Percentiles rank a stretch among this genome's conserved stretches.
Conservation (phyloP, 2,329 filamentous ascomycete species). For the Fusarium paranaense region DNA sequence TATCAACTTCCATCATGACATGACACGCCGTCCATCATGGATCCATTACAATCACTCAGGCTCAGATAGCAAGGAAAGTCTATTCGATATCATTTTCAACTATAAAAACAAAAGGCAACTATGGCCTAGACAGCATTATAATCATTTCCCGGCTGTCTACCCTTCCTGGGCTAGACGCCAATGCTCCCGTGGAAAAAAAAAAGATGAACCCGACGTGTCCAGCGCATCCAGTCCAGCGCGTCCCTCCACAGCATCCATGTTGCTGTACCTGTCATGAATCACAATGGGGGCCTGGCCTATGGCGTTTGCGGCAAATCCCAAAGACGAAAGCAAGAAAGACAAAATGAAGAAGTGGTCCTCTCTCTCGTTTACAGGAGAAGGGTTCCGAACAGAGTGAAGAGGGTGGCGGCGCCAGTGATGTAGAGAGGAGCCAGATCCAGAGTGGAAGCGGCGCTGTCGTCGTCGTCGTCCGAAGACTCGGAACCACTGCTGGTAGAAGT, state of each 20-base stretch:
- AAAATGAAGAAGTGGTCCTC: conserved; percentile 10
- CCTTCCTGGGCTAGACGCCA: conserved; percentile 42
- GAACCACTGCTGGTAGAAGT: conserved; percentile 42
- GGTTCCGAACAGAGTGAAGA: conserved; percentile 54
- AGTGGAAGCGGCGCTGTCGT: conserved; percentile 48
- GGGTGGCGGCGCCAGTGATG: conserved; percentile 50
- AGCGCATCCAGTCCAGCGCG: conserved; percentile 39
- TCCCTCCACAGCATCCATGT: conserved; percentile 21
- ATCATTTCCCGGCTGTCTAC: conserved; percentile 42
- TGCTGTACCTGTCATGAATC: conserved; percentile 38
- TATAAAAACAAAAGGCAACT: conserved; percentile 40
- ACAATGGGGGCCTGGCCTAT: conserved; percentile 19
- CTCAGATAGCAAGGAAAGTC: conserved; percentile 32
- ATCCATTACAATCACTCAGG: background rate
- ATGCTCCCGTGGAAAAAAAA: conserved; percentile 42
- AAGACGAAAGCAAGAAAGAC: conserved; percentile 20
- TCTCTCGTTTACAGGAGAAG: conserved; percentile 51
- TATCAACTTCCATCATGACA: background rate
- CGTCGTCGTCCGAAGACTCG: conserved; percentile 35
- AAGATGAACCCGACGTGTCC: conserved; percentile 39
- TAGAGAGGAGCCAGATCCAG: conserved; percentile 49
- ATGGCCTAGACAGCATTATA: conserved; percentile 46
- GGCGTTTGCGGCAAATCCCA: conserved; percentile 15
- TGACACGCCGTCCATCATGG: background rate
- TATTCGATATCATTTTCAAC: conserved; percentile 36